Percentiles rank a stretch among this genome's conserved stretches.
Conservation (phyloP, 257 asterid species). For the Lycium barbarum region DNA sequence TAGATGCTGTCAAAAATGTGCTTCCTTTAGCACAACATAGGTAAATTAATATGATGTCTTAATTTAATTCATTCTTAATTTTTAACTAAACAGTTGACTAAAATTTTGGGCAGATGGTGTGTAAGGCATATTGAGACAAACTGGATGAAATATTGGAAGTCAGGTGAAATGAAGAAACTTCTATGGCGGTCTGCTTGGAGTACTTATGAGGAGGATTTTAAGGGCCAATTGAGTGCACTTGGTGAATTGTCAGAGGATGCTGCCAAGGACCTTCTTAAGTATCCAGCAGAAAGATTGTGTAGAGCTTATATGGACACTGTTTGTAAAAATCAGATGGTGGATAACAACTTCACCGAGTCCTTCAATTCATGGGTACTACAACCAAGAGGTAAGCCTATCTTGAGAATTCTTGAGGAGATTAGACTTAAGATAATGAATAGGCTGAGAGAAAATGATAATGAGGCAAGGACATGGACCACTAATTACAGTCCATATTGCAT, state of each 20-base stretch:
- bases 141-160: too few relatives aligned
- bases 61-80: too few relatives aligned
- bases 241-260: not conserved
- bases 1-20: not conserved
- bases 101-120: not conserved
- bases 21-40: not conserved
- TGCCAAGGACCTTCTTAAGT: too few relatives aligned
- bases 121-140: not conserved
- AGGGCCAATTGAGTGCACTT: not conserved
- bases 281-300: not conserved
- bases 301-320: not conserved
- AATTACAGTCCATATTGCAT: too few relatives aligned
- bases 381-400: not conserved
- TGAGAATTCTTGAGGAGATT: not conserved
- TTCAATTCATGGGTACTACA: not conserved
- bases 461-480: not conserved
- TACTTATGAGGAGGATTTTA: not conserved
- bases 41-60: too few relatives aligned
- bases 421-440: too few relatives aligned
- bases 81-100: too few relatives aligned
- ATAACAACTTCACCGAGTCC: not conserved
- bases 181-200: not conserved
- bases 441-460: not conserved
- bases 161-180: not conserved
- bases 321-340: not conserved